Percentiles rank a stretch among this genome's conserved stretches.
Evolutionary conservation across 2,329 filamentous ascomycete genomes (phyloP).

Genomic region (Aspergillus awamori): DNA sequence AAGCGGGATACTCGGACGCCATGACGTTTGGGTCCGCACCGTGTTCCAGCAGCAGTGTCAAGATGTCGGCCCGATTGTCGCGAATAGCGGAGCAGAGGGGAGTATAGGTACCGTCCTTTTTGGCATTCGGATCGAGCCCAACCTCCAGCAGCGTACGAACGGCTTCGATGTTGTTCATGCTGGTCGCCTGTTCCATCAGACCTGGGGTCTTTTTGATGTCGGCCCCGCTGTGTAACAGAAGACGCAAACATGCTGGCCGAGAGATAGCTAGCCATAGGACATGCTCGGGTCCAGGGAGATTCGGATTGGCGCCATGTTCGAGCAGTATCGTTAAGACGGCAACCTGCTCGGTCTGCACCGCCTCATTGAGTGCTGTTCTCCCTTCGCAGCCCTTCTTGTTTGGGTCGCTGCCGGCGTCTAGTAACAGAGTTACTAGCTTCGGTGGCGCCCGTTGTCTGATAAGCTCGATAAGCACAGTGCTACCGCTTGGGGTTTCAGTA

Average conservation of each 20-base stretch:
- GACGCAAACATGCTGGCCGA: conserved; percentile 59
- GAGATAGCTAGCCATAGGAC: conserved; percentile 68
- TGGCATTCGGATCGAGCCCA: conserved; percentile 63
- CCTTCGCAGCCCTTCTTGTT: conserved; percentile 64
- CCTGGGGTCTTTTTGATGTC: conserved; percentile 63
- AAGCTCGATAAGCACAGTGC: conserved; percentile 62
- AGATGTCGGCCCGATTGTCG: conserved; percentile 65
- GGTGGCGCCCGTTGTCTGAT: conserved; percentile 63
- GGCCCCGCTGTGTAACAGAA: conserved; percentile 62
- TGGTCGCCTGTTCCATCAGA: conserved; percentile 65
- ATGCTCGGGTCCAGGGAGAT: conserved; percentile 70
- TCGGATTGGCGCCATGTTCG: conserved; percentile 66
- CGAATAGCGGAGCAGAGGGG: conserved; percentile 70
- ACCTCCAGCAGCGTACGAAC: conserved; percentile 61
- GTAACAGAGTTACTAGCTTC: conserved; percentile 60
- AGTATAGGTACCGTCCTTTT: conserved; percentile 69
- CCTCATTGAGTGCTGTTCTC: conserved; percentile 65
- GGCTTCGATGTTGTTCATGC: conserved; percentile 65
- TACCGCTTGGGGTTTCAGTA: conserved; percentile 57
- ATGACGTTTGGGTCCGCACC: conserved; percentile 57
- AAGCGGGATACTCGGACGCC: conserved; percentile 66
- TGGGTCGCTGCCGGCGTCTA: conserved; percentile 62
- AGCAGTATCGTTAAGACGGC: conserved; percentile 60
- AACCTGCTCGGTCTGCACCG: conserved; percentile 59
- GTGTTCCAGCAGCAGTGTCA: conserved; percentile 60